Evolutionary conservation across 2,329 filamentous ascomycete species (phyloP), one percentile per base, ranked within the genome.

Genomic region (Calonectria pauciramosa): DNA sequence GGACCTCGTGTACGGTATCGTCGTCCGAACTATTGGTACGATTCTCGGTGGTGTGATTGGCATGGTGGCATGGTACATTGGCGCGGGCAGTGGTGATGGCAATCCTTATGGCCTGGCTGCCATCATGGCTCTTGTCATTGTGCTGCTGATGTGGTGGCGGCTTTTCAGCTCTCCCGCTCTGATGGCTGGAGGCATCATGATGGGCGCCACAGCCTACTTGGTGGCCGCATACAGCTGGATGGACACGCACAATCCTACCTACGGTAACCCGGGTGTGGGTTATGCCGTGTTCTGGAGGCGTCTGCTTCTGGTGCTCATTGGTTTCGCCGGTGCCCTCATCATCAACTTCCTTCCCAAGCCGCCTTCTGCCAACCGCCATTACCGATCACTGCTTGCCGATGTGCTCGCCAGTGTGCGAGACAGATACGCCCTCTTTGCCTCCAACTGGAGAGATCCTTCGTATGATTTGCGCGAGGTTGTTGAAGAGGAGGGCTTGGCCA

Each of bases 71-170:
- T 74, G 72, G 72, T 74, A 74, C 54, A 71, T 74, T 20, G 72
- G 72, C 16, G 72, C 72, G n/a, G 72, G 72, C 28, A 38, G 54
- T 3, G 77, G 77, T 0, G 47, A 60, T 1, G 77, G 77, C 14
- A 79, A 72, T 13, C 67, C 73, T 1, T 79, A 77, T 18, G 77
- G 77, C 14, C 23, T 75, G 7, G 73, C 77, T 28, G 77, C 77
- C 14, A 77, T 79, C 28, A 71, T 79, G 68, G 77, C 75, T 8
- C 49, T 79, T 2, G 71, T 69, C 14, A 75, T 79, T 18, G 36
- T 79, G 0, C 30, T 72, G 11, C 71, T 79, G 65, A 79, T 79
- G 77, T 79, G 77, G 77, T 79, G 77, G 77, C 71, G 77, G 16
- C 60, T 79, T 8, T 79, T 79, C 30, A 65, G 75, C 30, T 71